phyloP scores from a whole-genome alignment of 148 eudicot genomes.

The Vaccinium macrocarpon region DNA sequence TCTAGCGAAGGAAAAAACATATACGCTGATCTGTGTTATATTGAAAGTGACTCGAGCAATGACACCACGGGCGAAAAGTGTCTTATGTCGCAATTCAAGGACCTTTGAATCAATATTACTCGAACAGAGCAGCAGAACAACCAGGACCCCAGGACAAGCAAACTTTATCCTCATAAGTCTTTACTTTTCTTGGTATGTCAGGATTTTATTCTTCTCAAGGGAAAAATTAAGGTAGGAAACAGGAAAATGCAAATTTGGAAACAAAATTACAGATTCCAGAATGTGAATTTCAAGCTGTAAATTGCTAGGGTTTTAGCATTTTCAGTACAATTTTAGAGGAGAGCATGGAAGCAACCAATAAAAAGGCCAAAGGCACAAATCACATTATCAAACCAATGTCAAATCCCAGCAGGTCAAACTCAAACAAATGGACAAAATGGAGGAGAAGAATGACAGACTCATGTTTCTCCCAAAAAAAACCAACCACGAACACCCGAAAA shows the following conservation, averaged over 20 bases:
- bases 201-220: too few species aligned
- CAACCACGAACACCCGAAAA: constrained; percentile 10
- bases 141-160: not conserved
- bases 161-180: too few species aligned
- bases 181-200: too few species aligned
- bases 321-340: not conserved
- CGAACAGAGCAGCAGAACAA: not conserved
- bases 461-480: not conserved
- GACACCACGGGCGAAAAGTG: too few species aligned
- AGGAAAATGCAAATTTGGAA: not conserved
- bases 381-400: constrained; percentile 15
- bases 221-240: not conserved
- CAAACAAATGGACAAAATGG: not conserved
- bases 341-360: not conserved
- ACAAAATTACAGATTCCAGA: not conserved
- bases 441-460: not conserved
- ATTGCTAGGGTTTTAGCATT: not conserved
- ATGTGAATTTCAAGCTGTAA: not conserved
- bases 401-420: not conserved
- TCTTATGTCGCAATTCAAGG: too few species aligned
- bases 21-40: too few species aligned
- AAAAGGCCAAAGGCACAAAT: not conserved
- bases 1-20: too few species aligned
- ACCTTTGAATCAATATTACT: not conserved
- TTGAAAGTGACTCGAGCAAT: not conserved